Conservation (phyloP, 805 yeast species). For the Metschnikowia cerradonensis region DNA sequence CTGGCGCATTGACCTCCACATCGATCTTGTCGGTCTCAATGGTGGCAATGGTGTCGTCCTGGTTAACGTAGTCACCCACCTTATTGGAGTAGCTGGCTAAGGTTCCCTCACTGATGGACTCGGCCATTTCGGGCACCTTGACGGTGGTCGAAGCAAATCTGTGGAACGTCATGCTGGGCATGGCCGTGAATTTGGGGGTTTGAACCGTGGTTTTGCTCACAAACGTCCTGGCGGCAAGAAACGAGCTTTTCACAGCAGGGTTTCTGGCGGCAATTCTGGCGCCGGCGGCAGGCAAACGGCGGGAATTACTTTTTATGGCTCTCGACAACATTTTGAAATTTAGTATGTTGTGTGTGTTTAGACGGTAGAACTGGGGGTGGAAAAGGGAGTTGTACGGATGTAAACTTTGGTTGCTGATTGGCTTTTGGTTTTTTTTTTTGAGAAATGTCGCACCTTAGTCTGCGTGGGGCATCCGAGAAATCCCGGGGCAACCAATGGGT, state of each 20-base stretch:
- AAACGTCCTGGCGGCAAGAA: constrained; percentile 20
- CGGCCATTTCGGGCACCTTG: constrained; percentile 98
- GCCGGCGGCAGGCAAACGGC: constrained; percentile 23
- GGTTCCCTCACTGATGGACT: constrained; percentile 96
- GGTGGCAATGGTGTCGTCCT: constrained; percentile 90
- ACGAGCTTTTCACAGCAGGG: constrained; percentile 11
- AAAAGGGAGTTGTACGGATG: not conserved
- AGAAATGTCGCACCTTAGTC: constrained; percentile 2
- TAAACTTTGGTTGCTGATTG: constrained; percentile 3
- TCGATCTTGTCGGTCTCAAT: constrained; percentile 98
- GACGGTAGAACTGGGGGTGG: not conserved
- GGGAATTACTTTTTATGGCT: constrained; percentile 27
- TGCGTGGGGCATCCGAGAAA: constrained; percentile 13
- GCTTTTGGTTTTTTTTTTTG: constrained; percentile 1
- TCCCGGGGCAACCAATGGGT: constrained; percentile 19
- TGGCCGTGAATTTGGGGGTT: constrained; percentile 4
- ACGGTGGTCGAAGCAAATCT: constrained; percentile 49
- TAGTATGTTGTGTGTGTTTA: not conserved
- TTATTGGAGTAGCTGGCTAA: constrained; percentile 60
- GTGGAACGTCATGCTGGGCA: constrained; percentile 23
- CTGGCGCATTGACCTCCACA: constrained; percentile 93
- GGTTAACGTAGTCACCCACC: constrained; percentile 83
- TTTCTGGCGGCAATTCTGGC: constrained; percentile 3
- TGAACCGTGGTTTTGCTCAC: constrained; percentile 7
- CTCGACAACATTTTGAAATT: constrained; percentile 30